phyloP scores from a whole-genome alignment of 140 eudicot genomes.

The Ambrosia hybrid region DNA sequence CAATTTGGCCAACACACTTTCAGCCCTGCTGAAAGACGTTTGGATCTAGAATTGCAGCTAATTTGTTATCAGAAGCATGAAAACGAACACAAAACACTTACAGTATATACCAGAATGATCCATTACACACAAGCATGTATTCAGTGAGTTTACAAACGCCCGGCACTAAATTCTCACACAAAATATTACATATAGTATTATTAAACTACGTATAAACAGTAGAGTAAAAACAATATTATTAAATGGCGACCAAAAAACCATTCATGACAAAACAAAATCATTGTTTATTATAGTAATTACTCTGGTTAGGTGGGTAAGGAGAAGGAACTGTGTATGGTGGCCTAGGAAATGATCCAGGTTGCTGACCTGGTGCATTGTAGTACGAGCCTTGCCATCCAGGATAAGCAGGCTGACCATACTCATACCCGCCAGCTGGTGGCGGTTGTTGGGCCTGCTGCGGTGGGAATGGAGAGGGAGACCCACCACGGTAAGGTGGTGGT shows the following conservation, averaged over 20 bases:
- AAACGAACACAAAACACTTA: neutral
- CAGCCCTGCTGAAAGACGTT: no score
- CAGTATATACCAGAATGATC: neutral
- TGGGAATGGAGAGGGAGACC: conserved; percentile 24
- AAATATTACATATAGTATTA: neutral
- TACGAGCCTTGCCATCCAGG: conserved; percentile 95
- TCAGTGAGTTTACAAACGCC: neutral
- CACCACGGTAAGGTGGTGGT: conserved; percentile 35
- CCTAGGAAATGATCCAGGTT: conserved; percentile 71
- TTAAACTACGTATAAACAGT: neutral
- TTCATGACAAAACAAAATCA: conserved; percentile 28
- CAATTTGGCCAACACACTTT: no score
- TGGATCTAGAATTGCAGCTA: no score
- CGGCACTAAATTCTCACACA: neutral
- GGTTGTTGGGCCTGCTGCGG: conserved; percentile 54
- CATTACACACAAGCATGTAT: neutral
- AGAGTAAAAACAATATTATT: conserved; percentile 11
- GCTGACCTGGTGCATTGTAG: conserved; percentile 74
- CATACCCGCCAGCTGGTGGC: conserved; percentile 50
- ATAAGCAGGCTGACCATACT: conserved; percentile 95
- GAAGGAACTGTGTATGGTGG: conserved; percentile 78
- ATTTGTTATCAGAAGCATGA: neutral
- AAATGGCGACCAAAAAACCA: conserved; percentile 21
- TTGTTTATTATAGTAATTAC: conserved; percentile 76
- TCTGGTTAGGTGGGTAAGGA: conserved; percentile 76